phyloP scores from a whole-genome alignment of 495 filamentous ascomycete genomes.

The Xylaria venustula region DNA sequence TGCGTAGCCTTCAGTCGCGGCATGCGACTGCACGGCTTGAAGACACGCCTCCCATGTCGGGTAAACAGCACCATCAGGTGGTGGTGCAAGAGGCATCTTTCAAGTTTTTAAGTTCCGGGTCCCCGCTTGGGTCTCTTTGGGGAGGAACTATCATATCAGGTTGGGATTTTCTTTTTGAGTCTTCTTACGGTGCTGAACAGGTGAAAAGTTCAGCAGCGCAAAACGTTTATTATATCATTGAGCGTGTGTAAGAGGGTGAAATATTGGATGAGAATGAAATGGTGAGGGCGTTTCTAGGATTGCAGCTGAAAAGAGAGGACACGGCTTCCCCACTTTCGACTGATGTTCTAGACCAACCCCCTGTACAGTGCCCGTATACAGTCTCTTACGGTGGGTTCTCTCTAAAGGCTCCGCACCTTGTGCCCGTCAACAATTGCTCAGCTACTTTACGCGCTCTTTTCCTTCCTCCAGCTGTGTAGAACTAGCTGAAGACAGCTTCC shows the following conservation, averaged over 20 bases:
- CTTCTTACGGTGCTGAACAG: too few relatives aligned
- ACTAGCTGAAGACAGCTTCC: too few relatives aligned
- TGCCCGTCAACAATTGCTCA: too few relatives aligned
- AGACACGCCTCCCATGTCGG: slow-evolving; percentile 25
- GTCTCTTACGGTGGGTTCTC: too few relatives aligned
- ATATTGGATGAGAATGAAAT: slow-evolving; percentile 8
- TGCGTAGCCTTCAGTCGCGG: slow-evolving; percentile 28
- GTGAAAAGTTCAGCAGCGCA: neutral
- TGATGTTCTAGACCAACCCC: too few relatives aligned
- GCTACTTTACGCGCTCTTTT: too few relatives aligned
- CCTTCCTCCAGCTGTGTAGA: too few relatives aligned
- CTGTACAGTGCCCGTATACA: too few relatives aligned
- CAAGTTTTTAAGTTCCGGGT: neutral
- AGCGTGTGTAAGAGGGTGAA: neutral
- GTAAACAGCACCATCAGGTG: slow-evolving; percentile 22
- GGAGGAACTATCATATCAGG: too few relatives aligned
- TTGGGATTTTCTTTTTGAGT: neutral
- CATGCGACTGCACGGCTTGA: slow-evolving; percentile 24
- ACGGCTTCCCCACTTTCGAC: neutral
- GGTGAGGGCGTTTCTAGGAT: slow-evolving; percentile 15
- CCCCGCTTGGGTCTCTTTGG: too few relatives aligned
- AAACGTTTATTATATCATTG: neutral
- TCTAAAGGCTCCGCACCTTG: too few relatives aligned
- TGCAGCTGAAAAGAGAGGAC: neutral
- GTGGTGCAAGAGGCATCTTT: slow-evolving; percentile 27